A percentile compares a stretch with the other conserved stretches of the same genome.
These are phyloP conservation scores for Aureoboletus auriporus DNA, from an alignment of 768 basidiomycete species.

Conservation along the genomic window DNA sequence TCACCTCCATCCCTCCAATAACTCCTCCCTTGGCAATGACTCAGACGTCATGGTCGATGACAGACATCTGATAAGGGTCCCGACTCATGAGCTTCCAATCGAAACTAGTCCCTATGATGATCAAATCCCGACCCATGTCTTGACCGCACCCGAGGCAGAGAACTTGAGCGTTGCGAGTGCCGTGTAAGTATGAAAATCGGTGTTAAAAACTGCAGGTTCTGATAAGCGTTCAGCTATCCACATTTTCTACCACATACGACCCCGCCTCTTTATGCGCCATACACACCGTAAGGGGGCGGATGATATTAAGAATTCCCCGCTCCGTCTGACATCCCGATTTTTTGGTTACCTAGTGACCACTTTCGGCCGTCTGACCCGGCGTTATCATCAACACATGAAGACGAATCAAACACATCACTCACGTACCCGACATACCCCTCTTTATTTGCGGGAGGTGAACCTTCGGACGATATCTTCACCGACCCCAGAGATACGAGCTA, in stretches of 20 bases:
- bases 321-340: background rate
- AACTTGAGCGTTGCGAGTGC: background rate
- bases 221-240: slow-evolving; percentile 8
- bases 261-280: background rate
- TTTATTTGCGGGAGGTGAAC: background rate
- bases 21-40: slow-evolving; percentile 9
- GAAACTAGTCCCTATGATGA: slow-evolving; percentile 7
- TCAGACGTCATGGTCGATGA: slow-evolving; percentile 6
- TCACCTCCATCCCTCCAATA: background rate
- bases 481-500: background rate
- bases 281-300: slow-evolving; percentile 10
- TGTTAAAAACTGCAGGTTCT: background rate
- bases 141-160: background rate
- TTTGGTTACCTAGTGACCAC: slow-evolving; percentile 1
- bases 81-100: background rate
- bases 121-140: background rate
- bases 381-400: background rate
- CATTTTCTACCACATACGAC: background rate
- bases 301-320: background rate
- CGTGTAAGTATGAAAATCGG: slow-evolving; percentile 8
- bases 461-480: background rate
- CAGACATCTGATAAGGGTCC: background rate
- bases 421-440: background rate
- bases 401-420: background rate
- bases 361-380: background rate